A percentile compares a stretch with the other conserved stretches of the same genome.
These are phyloP conservation scores for Colletotrichum liriopes DNA, from an alignment of 2,329 filamentous ascomycete genomes.

Conservation along the genomic window DNA sequence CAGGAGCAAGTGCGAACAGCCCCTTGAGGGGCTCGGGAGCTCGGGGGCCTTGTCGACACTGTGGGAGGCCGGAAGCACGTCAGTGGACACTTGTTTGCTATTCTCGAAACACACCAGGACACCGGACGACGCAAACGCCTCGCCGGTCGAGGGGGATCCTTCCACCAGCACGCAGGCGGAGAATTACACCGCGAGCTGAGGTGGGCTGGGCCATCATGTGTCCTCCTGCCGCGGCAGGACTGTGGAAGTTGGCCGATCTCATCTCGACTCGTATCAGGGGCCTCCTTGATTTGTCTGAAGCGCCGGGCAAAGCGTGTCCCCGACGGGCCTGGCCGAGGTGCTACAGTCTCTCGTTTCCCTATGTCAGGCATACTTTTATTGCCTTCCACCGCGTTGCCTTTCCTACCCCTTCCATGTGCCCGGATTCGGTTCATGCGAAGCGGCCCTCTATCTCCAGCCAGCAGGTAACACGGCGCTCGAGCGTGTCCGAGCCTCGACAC, in stretches of 20 bases:
- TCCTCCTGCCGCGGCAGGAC: neutral
- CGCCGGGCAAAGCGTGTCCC: neutral
- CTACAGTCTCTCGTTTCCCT: neutral
- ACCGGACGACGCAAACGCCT: neutral
- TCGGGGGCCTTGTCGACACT: neutral
- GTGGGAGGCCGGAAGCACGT: neutral
- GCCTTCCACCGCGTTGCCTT: neutral
- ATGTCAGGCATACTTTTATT: neutral
- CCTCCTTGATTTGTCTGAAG: slow-evolving; percentile 24
- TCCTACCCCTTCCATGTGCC: neutral
- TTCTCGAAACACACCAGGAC: slow-evolving; percentile 15
- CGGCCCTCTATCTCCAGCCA: neutral
- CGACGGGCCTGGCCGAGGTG: neutral
- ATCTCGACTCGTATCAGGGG: neutral
- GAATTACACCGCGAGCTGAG: neutral
- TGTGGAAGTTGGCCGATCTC: slow-evolving; percentile 9
- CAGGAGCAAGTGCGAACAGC: neutral
- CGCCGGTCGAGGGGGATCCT: neutral
- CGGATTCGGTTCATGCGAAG: neutral
- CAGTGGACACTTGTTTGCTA: neutral
- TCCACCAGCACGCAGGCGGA: slow-evolving; percentile 2
- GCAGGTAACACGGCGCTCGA: slow-evolving; percentile 22
- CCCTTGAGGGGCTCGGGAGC: neutral
- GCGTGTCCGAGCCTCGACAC: slow-evolving; percentile 22
- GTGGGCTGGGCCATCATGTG: neutral